Base-by-base conservation (phyloP, 768 basidiomycete genomes). In the Kwoniella bestiolae region DNA sequence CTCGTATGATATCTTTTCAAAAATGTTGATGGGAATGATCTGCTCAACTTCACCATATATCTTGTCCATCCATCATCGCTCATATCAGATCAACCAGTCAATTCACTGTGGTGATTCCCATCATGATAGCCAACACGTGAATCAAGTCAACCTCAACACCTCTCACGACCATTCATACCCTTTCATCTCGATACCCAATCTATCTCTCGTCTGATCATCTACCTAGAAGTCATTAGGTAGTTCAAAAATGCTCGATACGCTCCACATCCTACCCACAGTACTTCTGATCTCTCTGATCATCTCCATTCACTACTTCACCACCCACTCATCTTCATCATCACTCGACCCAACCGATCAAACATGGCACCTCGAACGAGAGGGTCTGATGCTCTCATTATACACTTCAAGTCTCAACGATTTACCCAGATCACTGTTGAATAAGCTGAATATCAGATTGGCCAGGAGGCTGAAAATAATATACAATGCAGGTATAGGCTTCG, bases 361-460 rank as follows among this genome's bases (percentile, higher is more conserved):
- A 56, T 75, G 69, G 71, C 32, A 47, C 18, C 5, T 68, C 41
- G 71, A 73, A 41, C 62, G 67, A 18, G 35, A 62, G 4, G 64
- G 64, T 3, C 18, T 61, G 26, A 56, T 62, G 6, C 3, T 73
- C 4, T 70, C 70, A 3, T 14, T 76, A 32, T 73, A 34, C 56
- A 76, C 75, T 16, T 41, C 65, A 9, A 49, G 34, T 3, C 53
- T 72, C 26, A 76, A 76, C 49, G 23, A 32, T 29, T 46, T 76
- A 1, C 75, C 75, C 9, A 32, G 38, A 29, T n/a, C 23, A 2
- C n/a, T 76, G 2, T 41, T 72, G 23, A 61, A 60, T 16, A 31
- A 60, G 12, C 41, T 55, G 4, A 60, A 51, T 18, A 28, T 50
- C 21, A 34, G 29, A 14, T 16, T 49, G 6, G 52, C 58, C 6